Conservation (phyloP, 2,329 filamentous ascomycete species). For the Anthostomella pinea region DNA sequence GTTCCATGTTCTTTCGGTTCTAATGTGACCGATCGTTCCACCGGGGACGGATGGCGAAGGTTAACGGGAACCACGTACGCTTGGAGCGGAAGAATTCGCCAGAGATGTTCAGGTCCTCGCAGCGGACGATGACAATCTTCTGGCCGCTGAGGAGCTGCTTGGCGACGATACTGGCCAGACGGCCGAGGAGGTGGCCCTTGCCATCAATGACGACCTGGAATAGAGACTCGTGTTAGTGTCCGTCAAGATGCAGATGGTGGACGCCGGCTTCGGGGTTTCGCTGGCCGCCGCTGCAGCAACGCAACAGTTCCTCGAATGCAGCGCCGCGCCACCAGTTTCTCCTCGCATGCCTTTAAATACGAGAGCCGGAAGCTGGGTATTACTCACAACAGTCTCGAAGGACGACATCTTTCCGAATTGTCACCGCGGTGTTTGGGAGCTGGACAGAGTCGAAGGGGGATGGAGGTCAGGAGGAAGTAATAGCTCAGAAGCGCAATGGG, state of each 20-base stretch:
- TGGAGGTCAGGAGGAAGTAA: slow-evolving; percentile 20
- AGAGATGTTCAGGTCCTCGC: slow-evolving; percentile 99
- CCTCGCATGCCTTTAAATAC: too few species aligned
- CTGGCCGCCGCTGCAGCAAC: too few species aligned
- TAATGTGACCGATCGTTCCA: slow-evolving; percentile 2
- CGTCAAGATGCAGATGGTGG: slow-evolving; percentile 6
- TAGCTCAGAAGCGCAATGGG: slow-evolving; percentile 29
- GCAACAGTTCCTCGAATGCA: too few species aligned
- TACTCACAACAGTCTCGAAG: slow-evolving; percentile 70
- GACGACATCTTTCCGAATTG: slow-evolving; percentile 59
- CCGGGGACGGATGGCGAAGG: slow-evolving; percentile 5
- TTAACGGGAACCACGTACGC: slow-evolving; percentile 72
- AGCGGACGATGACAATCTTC: slow-evolving; percentile 99
- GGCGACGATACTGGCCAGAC: slow-evolving; percentile 94
- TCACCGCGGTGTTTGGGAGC: slow-evolving; percentile 28
- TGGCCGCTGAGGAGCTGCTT: slow-evolving; percentile 99
- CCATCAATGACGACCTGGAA: slow-evolving; percentile 95
- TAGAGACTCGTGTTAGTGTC: slow-evolving; percentile 33
- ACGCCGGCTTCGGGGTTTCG: not conserved
- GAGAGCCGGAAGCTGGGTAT: not conserved
- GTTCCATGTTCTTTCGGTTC: slow-evolving; percentile 13
- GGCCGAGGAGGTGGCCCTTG: slow-evolving; percentile 99
- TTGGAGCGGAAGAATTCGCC: slow-evolving; percentile 99
- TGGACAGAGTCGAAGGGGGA: slow-evolving; percentile 25
- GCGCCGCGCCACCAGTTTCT: too few species aligned